Base-by-base conservation (phyloP, 148 eudicot genomes). In the Vaccinium macrocarpon region DNA sequence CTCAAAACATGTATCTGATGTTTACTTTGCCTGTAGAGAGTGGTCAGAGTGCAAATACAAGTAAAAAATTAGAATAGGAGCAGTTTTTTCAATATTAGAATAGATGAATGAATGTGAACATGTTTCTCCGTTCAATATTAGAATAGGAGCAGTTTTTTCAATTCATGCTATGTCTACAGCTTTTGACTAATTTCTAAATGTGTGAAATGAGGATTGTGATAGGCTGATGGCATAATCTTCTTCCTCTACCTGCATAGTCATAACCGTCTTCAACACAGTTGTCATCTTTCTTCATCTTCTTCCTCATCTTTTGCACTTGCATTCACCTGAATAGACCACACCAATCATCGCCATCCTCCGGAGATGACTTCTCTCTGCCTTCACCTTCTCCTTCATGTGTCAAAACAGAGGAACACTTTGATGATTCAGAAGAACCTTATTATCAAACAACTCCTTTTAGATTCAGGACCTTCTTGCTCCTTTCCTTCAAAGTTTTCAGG, bases 251-350 rank as follows among this genome's bases (percentile, higher is more conserved):
- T 1, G 72, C 84, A 0, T 86, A 85, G 10, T 83, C 87, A n/a
- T 82, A 16, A 1, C 38, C 75, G 3, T 49, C 86, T 72, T 86
- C 88, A 72, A 64, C 13, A 3, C 32, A 9, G 3, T 88, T 88
- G 2, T 46, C 27, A 57, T 7, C 59, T 32, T 32, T 32, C 35
- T 32, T 32, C 35, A 32, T 32, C 35, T 32, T 32, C 35, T 21
- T 49, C 82, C 35, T 79, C 82, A 3, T 86, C 92, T 79, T 82
- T 88, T 25, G 85, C 86, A 85, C 99, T 96, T 23, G 93, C 93
- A 89, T 94, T 96, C 62, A 88, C 97, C 85, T 92, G 93, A 82
- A 94, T 85, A 13, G 99, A 94, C 97, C 98, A 93, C 13, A 92
- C 81, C 1, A 96, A 23, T 90, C 86, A 84, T 90, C 92, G 57